A percentile compares a stretch with the other conserved stretches of the same genome.
Evolutionary conservation across 345 rosid genomes (phyloP).

Genomic region (Sonneratia alba): DNA sequence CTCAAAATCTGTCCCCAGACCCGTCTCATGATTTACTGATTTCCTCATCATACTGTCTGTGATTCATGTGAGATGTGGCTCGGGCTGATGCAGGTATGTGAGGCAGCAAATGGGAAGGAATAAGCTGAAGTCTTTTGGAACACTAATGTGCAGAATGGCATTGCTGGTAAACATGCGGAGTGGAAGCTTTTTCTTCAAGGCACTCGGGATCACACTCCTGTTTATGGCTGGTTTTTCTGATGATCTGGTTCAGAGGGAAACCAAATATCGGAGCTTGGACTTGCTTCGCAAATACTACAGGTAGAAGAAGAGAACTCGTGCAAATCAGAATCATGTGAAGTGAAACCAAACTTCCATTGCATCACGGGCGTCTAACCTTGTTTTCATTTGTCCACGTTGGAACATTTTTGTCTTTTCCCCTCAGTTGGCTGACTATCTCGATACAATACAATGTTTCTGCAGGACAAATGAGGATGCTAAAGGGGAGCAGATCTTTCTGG

Average conservation of each 20-base stretch:
- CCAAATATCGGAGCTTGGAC: constrained; percentile 36
- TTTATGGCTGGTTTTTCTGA: constrained; percentile 59
- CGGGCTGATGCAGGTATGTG: constrained; percentile 30
- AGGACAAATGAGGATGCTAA: constrained; percentile 46
- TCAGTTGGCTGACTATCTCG: neutral
- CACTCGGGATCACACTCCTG: constrained; percentile 45
- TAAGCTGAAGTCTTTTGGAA: constrained; percentile 56
- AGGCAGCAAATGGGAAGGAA: constrained; percentile 61
- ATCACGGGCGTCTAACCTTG: no score
- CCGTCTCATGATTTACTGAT: neutral
- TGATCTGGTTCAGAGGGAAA: constrained; percentile 39
- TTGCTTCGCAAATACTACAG: constrained; percentile 52
- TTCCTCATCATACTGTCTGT: neutral
- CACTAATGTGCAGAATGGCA: constrained; percentile 41
- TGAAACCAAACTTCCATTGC: neutral
- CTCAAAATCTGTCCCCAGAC: no score
- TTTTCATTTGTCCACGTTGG: no score
- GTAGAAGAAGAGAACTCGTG: constrained; percentile 10
- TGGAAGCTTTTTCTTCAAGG: constrained; percentile 66
- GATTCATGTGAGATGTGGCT: neutral
- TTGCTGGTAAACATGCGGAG: constrained; percentile 33
- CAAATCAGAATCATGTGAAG: neutral
- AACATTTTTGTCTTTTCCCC: neutral
- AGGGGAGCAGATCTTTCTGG: constrained; percentile 36
- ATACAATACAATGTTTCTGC: constrained; percentile 8